These are phyloP conservation scores for Flaveria bidentis DNA, from an alignment of 129 eudicot genomes.

Conservation along the genomic window DNA sequence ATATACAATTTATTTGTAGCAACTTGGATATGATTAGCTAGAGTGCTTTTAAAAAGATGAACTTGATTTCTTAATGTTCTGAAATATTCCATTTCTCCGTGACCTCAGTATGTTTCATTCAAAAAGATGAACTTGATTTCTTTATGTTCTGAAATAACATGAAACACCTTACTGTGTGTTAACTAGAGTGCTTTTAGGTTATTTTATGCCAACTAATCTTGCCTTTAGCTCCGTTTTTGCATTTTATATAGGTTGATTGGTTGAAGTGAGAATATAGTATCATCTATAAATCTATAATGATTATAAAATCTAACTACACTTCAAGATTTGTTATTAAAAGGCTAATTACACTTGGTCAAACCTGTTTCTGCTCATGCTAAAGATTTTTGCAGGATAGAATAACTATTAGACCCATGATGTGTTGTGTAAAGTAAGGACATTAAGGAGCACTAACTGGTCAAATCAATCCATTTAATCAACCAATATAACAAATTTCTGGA, in stretches of 20 bases:
- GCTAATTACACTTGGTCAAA: slow-evolving; percentile 27
- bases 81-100: not conserved
- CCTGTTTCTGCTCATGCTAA: slow-evolving; percentile 2
- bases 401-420: slow-evolving; percentile 20
- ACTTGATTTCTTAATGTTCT: too few species aligned
- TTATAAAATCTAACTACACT: slow-evolving; percentile 17
- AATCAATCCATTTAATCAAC: not conserved
- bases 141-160: not conserved
- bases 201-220: slow-evolving; percentile 13
- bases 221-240: not conserved
- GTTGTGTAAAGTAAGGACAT: slow-evolving; percentile 4
- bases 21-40: not conserved
- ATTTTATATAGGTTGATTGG: slow-evolving; percentile 4
- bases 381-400: not conserved
- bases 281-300: slow-evolving; percentile 6
- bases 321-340: slow-evolving; percentile 20
- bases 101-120: not conserved
- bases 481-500: not conserved
- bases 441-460: slow-evolving; percentile 2
- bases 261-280: not conserved
- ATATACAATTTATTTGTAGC: not conserved
- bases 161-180: slow-evolving; percentile 1
- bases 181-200: slow-evolving; percentile 5
- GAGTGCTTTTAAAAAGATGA: too few species aligned
- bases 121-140: slow-evolving; percentile 5